Percentiles rank a stretch among this genome's conserved stretches.
Conservation (phyloP, 768 basidiomycete species). For the Panellus pusillus region DNA sequence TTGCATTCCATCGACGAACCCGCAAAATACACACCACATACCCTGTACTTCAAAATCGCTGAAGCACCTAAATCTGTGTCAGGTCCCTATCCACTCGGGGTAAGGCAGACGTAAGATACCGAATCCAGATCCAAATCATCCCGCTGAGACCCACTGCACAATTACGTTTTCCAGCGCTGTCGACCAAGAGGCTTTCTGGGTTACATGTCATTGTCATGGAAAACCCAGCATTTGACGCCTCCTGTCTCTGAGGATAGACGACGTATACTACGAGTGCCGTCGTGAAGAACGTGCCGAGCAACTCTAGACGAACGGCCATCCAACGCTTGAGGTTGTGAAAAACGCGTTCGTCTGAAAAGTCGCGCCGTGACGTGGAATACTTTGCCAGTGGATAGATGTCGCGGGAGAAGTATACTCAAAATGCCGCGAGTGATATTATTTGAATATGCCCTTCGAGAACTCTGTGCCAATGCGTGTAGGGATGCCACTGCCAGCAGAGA, state of each 20-base stretch:
- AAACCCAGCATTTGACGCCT: slow-evolving; percentile 50
- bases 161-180: slow-evolving; percentile 24
- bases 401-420: slow-evolving; percentile 54
- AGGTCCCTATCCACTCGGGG: not conserved
- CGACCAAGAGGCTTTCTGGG: not conserved
- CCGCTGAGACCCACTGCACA: slow-evolving; percentile 50
- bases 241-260: slow-evolving; percentile 5
- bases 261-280: slow-evolving; percentile 4
- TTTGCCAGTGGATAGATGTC: slow-evolving; percentile 60
- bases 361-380: slow-evolving; percentile 44
- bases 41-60: slow-evolving; percentile 48
- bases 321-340: slow-evolving; percentile 43
- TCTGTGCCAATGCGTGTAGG: slow-evolving; percentile 33
- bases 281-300: slow-evolving; percentile 19
- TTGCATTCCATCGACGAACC: slow-evolving; percentile 22
- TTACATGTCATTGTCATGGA: slow-evolving; percentile 52
- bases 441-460: slow-evolving; percentile 45
- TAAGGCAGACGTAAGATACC: slow-evolving; percentile 14
- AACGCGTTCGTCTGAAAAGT: slow-evolving; percentile 44
- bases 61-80: slow-evolving; percentile 20
- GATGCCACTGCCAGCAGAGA: slow-evolving; percentile 42
- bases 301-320: slow-evolving; percentile 10
- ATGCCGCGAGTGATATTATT: slow-evolving; percentile 43
- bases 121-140: slow-evolving; percentile 52
- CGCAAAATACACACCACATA: slow-evolving; percentile 23